phyloP scores from a whole-genome alignment of 2,329 filamentous ascomycete genomes.

The Alternaria postmessia region DNA sequence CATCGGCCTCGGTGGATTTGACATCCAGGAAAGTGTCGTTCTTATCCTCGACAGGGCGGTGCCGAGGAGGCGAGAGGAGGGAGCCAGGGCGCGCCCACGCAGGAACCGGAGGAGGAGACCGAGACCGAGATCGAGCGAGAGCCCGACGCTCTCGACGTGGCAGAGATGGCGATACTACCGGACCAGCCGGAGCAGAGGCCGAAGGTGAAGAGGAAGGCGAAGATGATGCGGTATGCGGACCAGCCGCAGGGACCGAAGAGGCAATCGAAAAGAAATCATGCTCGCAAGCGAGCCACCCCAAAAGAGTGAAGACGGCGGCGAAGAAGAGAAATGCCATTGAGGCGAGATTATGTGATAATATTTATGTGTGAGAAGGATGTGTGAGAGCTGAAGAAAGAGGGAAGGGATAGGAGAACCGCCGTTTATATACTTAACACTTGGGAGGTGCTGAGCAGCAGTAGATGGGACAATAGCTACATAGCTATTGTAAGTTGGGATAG shows the following conservation, averaged over 20 bases:
- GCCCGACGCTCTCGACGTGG: conserved; percentile 10
- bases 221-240: background rate
- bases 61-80: background rate
- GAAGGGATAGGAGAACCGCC: background rate
- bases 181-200: conserved; percentile 3
- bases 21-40: conserved; percentile 11
- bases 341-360: background rate
- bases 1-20: background rate
- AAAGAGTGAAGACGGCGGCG: conserved; percentile 6
- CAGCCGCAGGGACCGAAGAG: conserved; percentile 3
- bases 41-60: background rate
- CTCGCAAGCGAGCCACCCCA: conserved; percentile 14
- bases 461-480: background rate
- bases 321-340: conserved; percentile 16
- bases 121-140: background rate
- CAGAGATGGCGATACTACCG: background rate
- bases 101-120: background rate
- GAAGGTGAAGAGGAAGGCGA: background rate
- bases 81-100: conserved; percentile 1
- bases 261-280: background rate
- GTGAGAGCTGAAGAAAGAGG: conserved; percentile 6
- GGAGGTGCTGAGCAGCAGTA: background rate
- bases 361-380: background rate
- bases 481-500: background rate
- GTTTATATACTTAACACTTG: background rate